Percentiles rank a stretch among this genome's conserved stretches.
These are phyloP conservation scores for Singerocomus inundabilis DNA, from an alignment of 1,284 basidiomycete genomes.

Conservation along the genomic window DNA sequence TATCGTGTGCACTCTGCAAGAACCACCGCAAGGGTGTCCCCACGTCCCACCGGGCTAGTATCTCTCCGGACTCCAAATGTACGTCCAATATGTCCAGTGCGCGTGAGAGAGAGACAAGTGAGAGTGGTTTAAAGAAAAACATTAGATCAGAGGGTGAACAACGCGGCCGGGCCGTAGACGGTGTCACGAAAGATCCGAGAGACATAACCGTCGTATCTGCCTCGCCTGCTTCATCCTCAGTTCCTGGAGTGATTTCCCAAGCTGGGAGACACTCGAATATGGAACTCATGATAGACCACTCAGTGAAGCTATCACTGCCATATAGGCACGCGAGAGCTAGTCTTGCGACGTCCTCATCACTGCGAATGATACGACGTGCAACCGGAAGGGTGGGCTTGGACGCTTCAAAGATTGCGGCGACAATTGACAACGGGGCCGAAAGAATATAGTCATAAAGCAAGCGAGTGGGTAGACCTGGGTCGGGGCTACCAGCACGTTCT, in stretches of 20 bases:
- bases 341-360: constrained; percentile 81
- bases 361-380: constrained; percentile 70
- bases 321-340: constrained; percentile 89
- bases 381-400: constrained; percentile 83
- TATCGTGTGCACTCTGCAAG: constrained; percentile 69
- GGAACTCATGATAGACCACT: constrained; percentile 82
- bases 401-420: constrained; percentile 78
- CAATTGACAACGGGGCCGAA: constrained; percentile 60
- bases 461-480: constrained; percentile 58
- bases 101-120: constrained; percentile 69
- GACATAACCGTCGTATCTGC: constrained; percentile 78
- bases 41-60: constrained; percentile 82
- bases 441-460: constrained; percentile 79
- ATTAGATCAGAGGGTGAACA: constrained; percentile 71
- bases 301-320: constrained; percentile 66
- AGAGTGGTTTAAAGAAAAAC: constrained; percentile 79
- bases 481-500: constrained; percentile 73
- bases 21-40: constrained; percentile 82
- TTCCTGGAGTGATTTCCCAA: constrained; percentile 66
- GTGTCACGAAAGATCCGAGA: constrained; percentile 75
- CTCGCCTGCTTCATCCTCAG: constrained; percentile 65
- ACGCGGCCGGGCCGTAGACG: constrained; percentile 59
- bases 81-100: constrained; percentile 89
- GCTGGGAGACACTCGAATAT: constrained; percentile 95
- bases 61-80: constrained; percentile 91